phyloP scores from a whole-genome alignment of 225 moss, liverwort and hornwort genomes.

The Physcomitrium patens region DNA sequence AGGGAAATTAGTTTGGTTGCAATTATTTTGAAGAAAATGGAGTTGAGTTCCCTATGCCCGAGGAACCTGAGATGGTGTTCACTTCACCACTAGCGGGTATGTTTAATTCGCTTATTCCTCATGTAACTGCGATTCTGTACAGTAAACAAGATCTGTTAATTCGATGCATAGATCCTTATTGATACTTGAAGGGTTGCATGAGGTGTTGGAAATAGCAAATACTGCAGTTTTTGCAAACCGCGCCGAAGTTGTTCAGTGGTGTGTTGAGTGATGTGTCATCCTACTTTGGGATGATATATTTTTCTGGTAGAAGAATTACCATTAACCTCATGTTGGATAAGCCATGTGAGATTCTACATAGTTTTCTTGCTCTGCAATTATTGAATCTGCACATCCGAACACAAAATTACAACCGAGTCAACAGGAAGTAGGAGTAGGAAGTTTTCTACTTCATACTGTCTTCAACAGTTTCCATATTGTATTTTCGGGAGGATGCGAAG shows the following conservation, averaged over 20 bases:
- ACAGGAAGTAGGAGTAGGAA: conserved; percentile 8
- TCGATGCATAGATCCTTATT: conserved; percentile 11
- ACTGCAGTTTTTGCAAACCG: not conserved
- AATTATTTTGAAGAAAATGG: conserved; percentile 20
- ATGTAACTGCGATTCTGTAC: conserved; percentile 13
- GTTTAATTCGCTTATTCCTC: conserved; percentile 17
- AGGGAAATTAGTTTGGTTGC: conserved; percentile 23
- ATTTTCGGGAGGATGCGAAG: not conserved
- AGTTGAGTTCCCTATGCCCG: conserved; percentile 21
- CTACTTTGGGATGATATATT: conserved; percentile 6
- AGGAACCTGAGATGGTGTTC: conserved; percentile 11
- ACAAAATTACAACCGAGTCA: not conserved
- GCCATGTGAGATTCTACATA: not conserved
- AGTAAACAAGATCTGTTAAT: not conserved
- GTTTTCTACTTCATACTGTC: conserved; percentile 2
- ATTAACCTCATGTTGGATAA: not conserved
- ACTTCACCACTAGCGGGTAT: conserved; percentile 34
- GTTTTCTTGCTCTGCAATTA: conserved; percentile 14
- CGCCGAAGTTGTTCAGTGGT: conserved; percentile 2
- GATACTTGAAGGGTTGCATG: conserved; percentile 3
- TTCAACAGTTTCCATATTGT: conserved; percentile 1
- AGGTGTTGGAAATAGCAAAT: conserved; percentile 7
- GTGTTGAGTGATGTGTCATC: conserved; percentile 3
- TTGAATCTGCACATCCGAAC: conserved; percentile 14
- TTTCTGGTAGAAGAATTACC: not conserved